Evolutionary conservation across 108 stramenopile genomes (phyloP).

Genomic region (Craspedostauros australis): DNA sequence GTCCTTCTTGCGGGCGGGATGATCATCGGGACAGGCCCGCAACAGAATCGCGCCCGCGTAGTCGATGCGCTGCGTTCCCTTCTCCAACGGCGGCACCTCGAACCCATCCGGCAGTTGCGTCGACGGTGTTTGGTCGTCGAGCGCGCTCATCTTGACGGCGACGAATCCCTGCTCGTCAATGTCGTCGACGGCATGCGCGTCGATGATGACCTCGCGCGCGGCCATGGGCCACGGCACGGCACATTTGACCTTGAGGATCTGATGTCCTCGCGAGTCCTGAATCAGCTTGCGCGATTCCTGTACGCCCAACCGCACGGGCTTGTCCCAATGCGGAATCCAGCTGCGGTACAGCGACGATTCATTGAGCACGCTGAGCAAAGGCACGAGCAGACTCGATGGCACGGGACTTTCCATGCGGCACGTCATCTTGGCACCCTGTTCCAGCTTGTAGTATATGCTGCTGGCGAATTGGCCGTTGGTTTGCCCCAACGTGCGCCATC

Average conservation of each 20-base stretch:
- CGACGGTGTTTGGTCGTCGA: constrained; percentile 12
- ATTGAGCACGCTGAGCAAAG: constrained; percentile 62
- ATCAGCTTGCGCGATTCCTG: constrained; percentile 38
- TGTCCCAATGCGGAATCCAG: constrained; percentile 56
- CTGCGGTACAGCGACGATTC: constrained; percentile 59
- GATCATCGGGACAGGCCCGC: constrained; percentile 60
- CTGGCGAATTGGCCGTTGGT: constrained; percentile 46
- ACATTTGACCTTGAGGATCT: constrained; percentile 39
- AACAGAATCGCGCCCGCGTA: constrained; percentile 57
- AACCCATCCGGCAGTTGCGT: constrained; percentile 18
- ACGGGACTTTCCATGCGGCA: constrained; percentile 66
- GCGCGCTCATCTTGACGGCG: constrained; percentile 33
- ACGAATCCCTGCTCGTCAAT: constrained; percentile 39
- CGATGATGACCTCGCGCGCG: constrained; percentile 40
- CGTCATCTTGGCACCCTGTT: constrained; percentile 26
- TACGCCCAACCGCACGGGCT: constrained; percentile 43
- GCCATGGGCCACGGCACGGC: constrained; percentile 66
- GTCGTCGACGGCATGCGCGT: constrained; percentile 61
- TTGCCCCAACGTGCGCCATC: constrained; percentile 61
- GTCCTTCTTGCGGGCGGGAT: constrained; percentile 26
- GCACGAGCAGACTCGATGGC: constrained; percentile 40
- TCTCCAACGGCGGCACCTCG: constrained; percentile 16
- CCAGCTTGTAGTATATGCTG: constrained; percentile 65
- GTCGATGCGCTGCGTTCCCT: constrained; percentile 40
- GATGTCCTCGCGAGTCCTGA: constrained; percentile 45